A percentile compares a stretch with the other conserved stretches of the same genome.
These are phyloP conservation scores for Aspergillus incahuasiensis DNA, from an alignment of 495 filamentous ascomycete genomes.

Conservation along the genomic window DNA sequence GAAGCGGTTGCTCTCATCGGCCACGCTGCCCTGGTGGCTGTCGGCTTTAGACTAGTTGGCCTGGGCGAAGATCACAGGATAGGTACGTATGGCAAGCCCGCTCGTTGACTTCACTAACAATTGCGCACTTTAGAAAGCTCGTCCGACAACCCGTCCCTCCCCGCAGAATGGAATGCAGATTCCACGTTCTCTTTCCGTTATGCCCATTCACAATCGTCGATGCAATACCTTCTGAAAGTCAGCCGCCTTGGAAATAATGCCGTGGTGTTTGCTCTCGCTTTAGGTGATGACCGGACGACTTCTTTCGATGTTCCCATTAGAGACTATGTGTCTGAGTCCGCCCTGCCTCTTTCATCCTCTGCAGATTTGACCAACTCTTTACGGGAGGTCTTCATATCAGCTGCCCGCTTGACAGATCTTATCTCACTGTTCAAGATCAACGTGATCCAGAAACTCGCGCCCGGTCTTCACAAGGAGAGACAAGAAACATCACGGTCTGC, in stretches of 20 bases:
- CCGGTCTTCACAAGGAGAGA: slow-evolving; percentile 67
- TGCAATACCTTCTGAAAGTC: slow-evolving; percentile 77
- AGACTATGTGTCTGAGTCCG: slow-evolving; percentile 68
- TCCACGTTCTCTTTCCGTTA: slow-evolving; percentile 78
- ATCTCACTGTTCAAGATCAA: slow-evolving; percentile 64
- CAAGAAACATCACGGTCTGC: slow-evolving; percentile 54
- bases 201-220: slow-evolving; percentile 80
- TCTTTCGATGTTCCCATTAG: slow-evolving; percentile 68
- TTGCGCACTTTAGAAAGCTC: slow-evolving; percentile 35
- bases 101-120: neutral
- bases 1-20: slow-evolving; percentile 82
- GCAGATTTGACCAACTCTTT: slow-evolving; percentile 44
- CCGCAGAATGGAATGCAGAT: slow-evolving; percentile 70
- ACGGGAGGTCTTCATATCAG: slow-evolving; percentile 68
- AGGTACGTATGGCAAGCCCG: slow-evolving; percentile 35
- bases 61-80: slow-evolving; percentile 74
- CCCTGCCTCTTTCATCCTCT: slow-evolving; percentile 48
- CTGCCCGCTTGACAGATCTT: slow-evolving; percentile 61
- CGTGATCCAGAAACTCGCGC: slow-evolving; percentile 76
- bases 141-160: slow-evolving; percentile 56
- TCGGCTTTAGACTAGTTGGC: slow-evolving; percentile 78
- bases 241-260: slow-evolving; percentile 79
- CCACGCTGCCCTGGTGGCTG: slow-evolving; percentile 76
- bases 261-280: slow-evolving; percentile 70
- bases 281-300: slow-evolving; percentile 75